phyloP scores from a whole-genome alignment of 2,329 filamentous ascomycete species.

The Aspergillus sp. region DNA sequence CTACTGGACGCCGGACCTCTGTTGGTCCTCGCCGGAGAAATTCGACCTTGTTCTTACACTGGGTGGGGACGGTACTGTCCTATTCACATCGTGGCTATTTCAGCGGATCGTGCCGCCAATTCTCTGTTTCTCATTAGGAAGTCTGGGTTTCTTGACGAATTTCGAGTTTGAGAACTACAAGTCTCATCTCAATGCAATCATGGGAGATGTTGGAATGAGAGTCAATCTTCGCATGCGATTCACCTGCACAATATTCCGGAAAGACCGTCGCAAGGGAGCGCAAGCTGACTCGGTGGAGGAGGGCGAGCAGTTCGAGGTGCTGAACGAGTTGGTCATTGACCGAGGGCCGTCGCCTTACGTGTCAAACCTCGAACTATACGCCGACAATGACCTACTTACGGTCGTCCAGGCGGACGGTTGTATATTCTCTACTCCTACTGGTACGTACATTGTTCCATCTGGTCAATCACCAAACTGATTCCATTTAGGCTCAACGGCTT shows the following conservation, averaged over 20 bases:
- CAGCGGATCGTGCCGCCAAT: conserved; percentile 94
- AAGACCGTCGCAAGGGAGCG: conserved; percentile 54
- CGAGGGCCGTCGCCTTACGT: conserved; percentile 96
- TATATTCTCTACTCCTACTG: conserved; percentile 96
- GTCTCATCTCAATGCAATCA: conserved; percentile 81
- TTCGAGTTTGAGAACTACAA: conserved; percentile 94
- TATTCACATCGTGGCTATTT: conserved; percentile 96
- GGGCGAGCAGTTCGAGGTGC: conserved; percentile 94
- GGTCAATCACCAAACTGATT: conserved; percentile 13
- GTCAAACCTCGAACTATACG: conserved; percentile 93
- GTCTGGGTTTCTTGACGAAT: conserved; percentile 92
- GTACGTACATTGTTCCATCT: conserved; percentile 44
- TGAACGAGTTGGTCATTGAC: conserved; percentile 98
- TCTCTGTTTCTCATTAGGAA: conserved; percentile 88
- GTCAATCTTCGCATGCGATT: conserved; percentile 98
- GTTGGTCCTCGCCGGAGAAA: conserved; percentile 89
- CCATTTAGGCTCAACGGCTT: conserved; percentile 75
- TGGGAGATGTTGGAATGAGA: conserved; percentile 94
- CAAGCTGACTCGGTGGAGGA: conserved; percentile 72
- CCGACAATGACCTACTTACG: conserved; percentile 91
- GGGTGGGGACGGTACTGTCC: conserved; percentile 93
- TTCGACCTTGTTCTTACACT: conserved; percentile 95
- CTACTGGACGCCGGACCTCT: conserved; percentile 96
- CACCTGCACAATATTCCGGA: conserved; percentile 93
- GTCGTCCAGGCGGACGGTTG: conserved; percentile 96